Evolutionary conservation across 257 asterid species (phyloP), one percentile per base, ranked within the genome.

Genomic region (Avicennia marina): DNA sequence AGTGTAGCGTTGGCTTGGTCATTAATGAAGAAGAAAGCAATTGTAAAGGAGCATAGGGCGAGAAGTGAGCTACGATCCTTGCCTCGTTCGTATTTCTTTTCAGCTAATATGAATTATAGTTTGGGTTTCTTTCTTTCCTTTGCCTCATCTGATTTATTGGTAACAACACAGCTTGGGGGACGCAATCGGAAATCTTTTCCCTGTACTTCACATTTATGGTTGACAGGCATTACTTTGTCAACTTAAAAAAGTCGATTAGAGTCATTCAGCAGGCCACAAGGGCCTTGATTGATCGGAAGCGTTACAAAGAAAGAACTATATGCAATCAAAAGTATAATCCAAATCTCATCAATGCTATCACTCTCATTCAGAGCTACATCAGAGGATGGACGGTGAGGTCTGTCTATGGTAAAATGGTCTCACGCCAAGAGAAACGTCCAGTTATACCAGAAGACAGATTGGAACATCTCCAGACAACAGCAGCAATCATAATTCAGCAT

Each of bases 201-300:
- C 22, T 53, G 48, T 72, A 72, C 20, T 20, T 53, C n/a, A 53
- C 62, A 51, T 72, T 67, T 69, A 58, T 77, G 77, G 59, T 74
- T 49, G 85, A 83, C 56, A 80, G 95, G 64, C 82, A 81, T 65
- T 66, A 67, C 66, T 85, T 78, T 58, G 74, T 78, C 64, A 73
- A 81, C 67, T 66, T 78, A 65, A 83, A 54, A 71, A 76, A 33
- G 67, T 78, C 84, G 20, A 63, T 26, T 68, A 6, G 65, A 55
- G 70, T 72, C 67, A 79, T 85, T 65, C 96, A 90, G 78, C 75
- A 51, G 60, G 89, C 84, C 16, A 24, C 69, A 60, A 77, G 87
- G 79, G 62, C 69, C 50, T 81, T 84, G 88, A 74, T 76, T 45
- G 65, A 62, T 69, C 66, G 27, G 60, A 72, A 68, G 46, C 72